Base-by-base conservation (phyloP, 129 eudicot genomes). In the Ambrosia artemisiifolia region DNA sequence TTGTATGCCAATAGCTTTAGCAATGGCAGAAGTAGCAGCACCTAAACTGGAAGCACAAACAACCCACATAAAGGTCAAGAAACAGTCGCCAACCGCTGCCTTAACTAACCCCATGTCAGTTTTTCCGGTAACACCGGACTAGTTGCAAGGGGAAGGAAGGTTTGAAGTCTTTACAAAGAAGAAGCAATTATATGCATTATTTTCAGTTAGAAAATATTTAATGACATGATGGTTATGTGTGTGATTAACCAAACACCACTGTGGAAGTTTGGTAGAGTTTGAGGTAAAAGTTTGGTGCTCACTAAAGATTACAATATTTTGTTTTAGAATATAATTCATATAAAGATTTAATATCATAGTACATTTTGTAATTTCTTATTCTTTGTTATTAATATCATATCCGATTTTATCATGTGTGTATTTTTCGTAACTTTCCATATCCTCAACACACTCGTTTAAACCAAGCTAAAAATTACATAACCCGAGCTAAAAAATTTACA, bases 1-100 rank as follows among this genome's bases (percentile, higher is more conserved):
- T 20, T 76, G 65, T 30, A 86, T 70, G 0, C 87, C 90, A 36
- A 78, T 18, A 11, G 83, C 73, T 4, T 78, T 55, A 17, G 89
- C 84, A 3, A 83, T 75, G 11, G 76, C 44, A 30, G 86, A 74
- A 32, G 96, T 86, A 42, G 69, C 56, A 11, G 65, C 76, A 12
- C 89, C 87, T 12, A 88, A 80, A 3, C 87, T 40, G 0, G 91
- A 79, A 47, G 76, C 83, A 51, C 79, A 81, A 63, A 83, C 77
- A 3, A 88, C 88, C 96, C 96, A 88, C 74, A 82, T 43, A 72
- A 83, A 83, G 1, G 89, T 79, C 72, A 86, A 11, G 34, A 86
- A 72, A 14, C 75, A 80, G 44, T 88, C 91, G 0, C 73, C 86
- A 1, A 83, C 42, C 12, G 87, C 96, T 4, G 63, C 76, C 73